Base-by-base conservation (phyloP, 1,284 basidiomycete species). In the Trametes polyzona region DNA sequence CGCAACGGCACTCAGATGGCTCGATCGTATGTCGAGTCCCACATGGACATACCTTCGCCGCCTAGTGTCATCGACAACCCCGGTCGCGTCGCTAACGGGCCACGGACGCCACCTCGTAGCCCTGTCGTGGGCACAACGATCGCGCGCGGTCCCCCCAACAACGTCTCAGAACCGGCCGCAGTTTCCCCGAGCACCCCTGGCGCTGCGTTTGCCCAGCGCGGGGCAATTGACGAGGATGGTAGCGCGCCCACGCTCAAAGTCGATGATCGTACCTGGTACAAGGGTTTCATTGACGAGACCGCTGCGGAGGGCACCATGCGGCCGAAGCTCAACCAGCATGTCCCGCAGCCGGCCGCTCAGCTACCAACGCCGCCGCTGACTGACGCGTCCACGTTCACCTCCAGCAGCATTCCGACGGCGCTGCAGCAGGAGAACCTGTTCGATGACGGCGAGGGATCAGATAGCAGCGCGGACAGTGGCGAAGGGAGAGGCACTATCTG, bases 81-180 rank as follows among this genome's bases (percentile, higher is more conserved):
- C 21, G 11, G 44, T 40, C 53, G 60, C 14, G 29, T 50, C 3
- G 36, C 46, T n/a, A 37, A 37, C 24, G 39, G 32, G 14, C 60
- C 58, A n/a, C 66, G 63, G 10, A 65, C 82, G 1, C 81, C 84
- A 33, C 83, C 84, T 47, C 80, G 78, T 26, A 87, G 86, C 50
- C 87, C 87, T 9, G 73, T 80, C 49, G 83, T 78, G 55, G 35
- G 58, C 1, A 48, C 52, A 9, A 35, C 27, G 1, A 26, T 37
- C 24, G 33, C 39, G n/a, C 17, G 50, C 19, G 52, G n/a, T n/a
- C n/a, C n/a, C 23, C 35, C 46, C 23, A 53, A 32, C 40, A 42
- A 50, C 36, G 23, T 47, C 9, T 44, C 47, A 5, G 59, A 51
- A 37, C 36, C 55, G 12, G 17, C 29, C 4, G 17, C 29, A 14